Evolutionary conservation across 192 early-diverging fungal genomes (phyloP), one percentile per base, ranked within the genome.

Genomic region (Rhizophagus clarus): DNA sequence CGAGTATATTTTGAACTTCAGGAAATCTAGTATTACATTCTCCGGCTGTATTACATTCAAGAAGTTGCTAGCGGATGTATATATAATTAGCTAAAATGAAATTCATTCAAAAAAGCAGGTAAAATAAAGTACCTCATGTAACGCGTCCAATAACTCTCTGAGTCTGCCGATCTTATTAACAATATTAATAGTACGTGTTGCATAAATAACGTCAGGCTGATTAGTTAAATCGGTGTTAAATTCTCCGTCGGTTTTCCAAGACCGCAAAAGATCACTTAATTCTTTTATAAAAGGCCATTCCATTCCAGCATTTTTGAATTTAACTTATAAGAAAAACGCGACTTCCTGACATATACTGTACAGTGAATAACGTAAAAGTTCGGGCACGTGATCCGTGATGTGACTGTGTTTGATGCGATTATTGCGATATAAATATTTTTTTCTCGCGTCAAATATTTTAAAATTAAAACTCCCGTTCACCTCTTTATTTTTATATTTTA

Each of bases 121-220:
- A 40, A 61, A 60, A 47, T 45, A 73, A n/a, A 17, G 28, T 49
- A 78, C 76, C 76, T 78, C 76, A 40, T 67, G 42, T 26, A 78
- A 56, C 22, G 10, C 47, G 28, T 68, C 40, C 40, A 78, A 69
- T 31, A 68, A 78, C 5, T 26, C n/a, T 15, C 3, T n/a, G 3
- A 78, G 24, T 47, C 42, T 78, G 34, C 56, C 76, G 26, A 76
- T 15, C 9, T 76, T 62, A 4, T 76, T 60, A n/a, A 76, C 11
- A 37, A 76, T 76, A 40, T 76, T 34, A 6, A 61, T 28, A 40
- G 60, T 76, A 29, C 29, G 26, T 3, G 11, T 28, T 37, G 42
- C 51, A 22, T 61, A 61, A 60, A 3, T 22, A 22, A 14, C 3
- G 6, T 40, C 22, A 24, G 3, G 60, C 0, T 37, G 5, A 8